Evolutionary conservation across 2,329 filamentous ascomycete species (phyloP), one percentile per base, ranked within the genome.

Genomic region (Gyromitra esculenta): DNA sequence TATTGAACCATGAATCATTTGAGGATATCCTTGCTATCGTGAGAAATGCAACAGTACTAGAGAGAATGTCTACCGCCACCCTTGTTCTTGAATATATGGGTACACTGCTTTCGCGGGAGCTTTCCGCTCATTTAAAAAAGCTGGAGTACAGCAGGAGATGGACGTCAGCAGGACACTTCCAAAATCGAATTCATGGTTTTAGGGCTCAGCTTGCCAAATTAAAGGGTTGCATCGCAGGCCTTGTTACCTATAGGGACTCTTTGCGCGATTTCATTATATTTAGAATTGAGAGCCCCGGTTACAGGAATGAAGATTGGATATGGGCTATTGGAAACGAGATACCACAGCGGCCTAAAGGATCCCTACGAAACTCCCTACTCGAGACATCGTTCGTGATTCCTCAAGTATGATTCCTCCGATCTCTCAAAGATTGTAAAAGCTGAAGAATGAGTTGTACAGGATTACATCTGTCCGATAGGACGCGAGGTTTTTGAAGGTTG

Each of bases 381-480:
- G 7, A 50, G 21, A 11, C 45, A 2, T 43, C 31, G 6, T 41
- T 72, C 13, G 21, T 54, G 15, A 54, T 60, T 8, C 48, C 60
- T 15, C 63, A 54, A 7, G 63, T 66, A 35, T 52, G 63, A 11
- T 37, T n/a, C 45, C 13, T 18, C 6, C 5, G n/a, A 21, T 39
- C 18, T 31, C 9, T 5, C 21, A 11, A 2, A 11, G 31, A 21
- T 13, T 18, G 18, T 54, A 50, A 41, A 39, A 21, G 31, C 25
- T 50, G 13, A 37, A 21, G 13, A 4, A 31, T 31, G 45, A 21
- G 18, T 66, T 66, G 15, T 18, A 9, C 35, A 72, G 68, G 68
- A 72, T 54, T 72, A 81, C 68, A 43, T 77, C 1, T 84, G 83
- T 62, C 82, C 82, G 1, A 83, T 84, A 62, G 82, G 80, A 11